phyloP scores from a whole-genome alignment of 345 rosid genomes.

The Murraya koenigii region DNA sequence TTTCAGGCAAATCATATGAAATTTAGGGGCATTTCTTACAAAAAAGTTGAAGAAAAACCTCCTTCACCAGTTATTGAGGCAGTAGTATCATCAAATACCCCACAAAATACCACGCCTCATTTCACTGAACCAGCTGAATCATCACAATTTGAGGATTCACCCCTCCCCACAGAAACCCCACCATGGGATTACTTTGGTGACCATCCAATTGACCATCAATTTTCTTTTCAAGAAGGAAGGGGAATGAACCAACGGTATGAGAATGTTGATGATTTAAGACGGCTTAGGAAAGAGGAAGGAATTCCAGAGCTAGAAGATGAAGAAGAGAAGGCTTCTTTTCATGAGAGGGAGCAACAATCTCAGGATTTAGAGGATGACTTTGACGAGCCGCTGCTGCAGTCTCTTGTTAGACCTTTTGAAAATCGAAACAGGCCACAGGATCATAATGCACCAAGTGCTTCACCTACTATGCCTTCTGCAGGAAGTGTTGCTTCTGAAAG shows the following conservation, averaged over 20 bases:
- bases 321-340: conserved; percentile 54
- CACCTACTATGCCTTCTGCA: conserved; percentile 36
- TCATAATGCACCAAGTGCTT: conserved; percentile 35
- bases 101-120: conserved; percentile 37
- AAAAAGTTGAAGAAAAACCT: conserved; percentile 72
- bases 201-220: conserved; percentile 63
- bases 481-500: conserved; percentile 47
- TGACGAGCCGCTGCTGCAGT: conserved; percentile 60
- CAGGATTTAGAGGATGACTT: conserved; percentile 71
- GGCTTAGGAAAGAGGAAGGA: conserved; percentile 54
- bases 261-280: conserved; percentile 47
- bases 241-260: conserved; percentile 33
- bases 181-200: conserved; percentile 86
- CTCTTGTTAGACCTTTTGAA: conserved; percentile 71
- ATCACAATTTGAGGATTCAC: conserved; percentile 47
- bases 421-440: conserved; percentile 59
- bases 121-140: conserved; percentile 45
- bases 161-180: conserved; percentile 50
- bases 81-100: conserved; percentile 53
- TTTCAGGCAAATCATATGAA: conserved; percentile 67
- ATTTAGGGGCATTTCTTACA: conserved; percentile 56
- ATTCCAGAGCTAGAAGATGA: conserved; percentile 65
- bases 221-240: conserved; percentile 54
- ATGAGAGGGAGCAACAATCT: conserved; percentile 58
- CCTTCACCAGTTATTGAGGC: conserved; percentile 44